Evolutionary conservation across 371 early-diverging fungal species (phyloP), one percentile per base, ranked within the genome.

Genomic region (Choanephora cucurbitarum): DNA sequence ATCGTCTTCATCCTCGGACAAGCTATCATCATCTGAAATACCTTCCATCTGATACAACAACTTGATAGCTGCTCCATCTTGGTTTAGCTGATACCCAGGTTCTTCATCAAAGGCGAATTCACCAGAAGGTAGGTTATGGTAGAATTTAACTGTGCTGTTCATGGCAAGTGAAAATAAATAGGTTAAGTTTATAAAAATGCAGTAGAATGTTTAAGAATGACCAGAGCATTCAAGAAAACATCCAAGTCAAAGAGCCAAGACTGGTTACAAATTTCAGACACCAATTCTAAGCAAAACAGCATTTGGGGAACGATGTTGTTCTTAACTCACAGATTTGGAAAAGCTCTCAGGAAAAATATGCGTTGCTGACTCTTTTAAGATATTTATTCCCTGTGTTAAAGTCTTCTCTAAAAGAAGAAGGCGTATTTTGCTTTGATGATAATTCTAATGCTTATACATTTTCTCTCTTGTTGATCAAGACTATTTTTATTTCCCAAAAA

Each of bases 41-140:
- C 49, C 24, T 57, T 43, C 57, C 50, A 57, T 57, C 56, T 56
- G 56, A 19, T 56, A 48, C 43, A 56, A 49, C 43, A 32, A 56
- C 43, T 56, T 56, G 41, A 49, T 49, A 56, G 49, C 49, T 13
- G 56, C 49, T 49, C 56, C 49, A 56, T 56, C 57, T 57, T 57
- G 57, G 49, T 49, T 57, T 57, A 50, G 50, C 57, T 58, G 58
- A 13, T 58, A 58, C n/a, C 45, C 52, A 58, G 45, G 58, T 58
- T 51, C 52, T 58, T 58, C 37, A 51, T 45, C 52, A 58, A 19
- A 58, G 45, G 52, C 40, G 28, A 58, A 58, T 51, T 58, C 51
- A 18, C 58, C 58, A 58, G 46, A 58, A 19, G 58, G 46, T 44
- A 58, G 58, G 24, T 58, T 51, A 51, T 58, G 58, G 40, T 51